Base-by-base conservation (phyloP, 2,329 filamentous ascomycete species). In the Fusarium pseudograminearum region DNA sequence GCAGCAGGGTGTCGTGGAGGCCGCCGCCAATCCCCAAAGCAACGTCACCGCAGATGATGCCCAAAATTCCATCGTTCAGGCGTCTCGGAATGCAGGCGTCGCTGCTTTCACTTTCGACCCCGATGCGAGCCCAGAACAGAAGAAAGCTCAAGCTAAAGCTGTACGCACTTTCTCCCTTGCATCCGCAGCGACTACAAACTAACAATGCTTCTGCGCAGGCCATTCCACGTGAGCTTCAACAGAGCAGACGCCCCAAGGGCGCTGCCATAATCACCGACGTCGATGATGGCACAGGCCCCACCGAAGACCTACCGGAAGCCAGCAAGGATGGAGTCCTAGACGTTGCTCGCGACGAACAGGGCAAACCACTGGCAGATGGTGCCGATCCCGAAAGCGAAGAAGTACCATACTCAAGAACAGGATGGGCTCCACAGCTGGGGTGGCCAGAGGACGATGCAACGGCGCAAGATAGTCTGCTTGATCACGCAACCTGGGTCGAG, bases 401-500 rank as follows among this genome's bases (percentile, higher is more conserved):
- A 62, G 69, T 74, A 14, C 78, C 79, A 3, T 83, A 76, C 71
- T 78, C 80, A 36, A 79, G 81, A 22, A 93, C 94, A 8, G 96
- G 96, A 52, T 98, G 96, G 96, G 90, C 92, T 16, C 96, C 96
- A 41, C 89, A 89, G 68, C 94, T 98, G 77, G 93, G 93, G 72
- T 89, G 89, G 83, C 88, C 88, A 3, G 78, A 76, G n/a, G 85
- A 90, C 42, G 83, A 85, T 41, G 79, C 83, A 42, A 81, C 82
- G n/a, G 84, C 87, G 31, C 85, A 84, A 15, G 90, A 91, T 61
- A 93, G 89, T 64, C 78, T 97, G 75, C 85, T 96, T 40, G 94
- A 99, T 76, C 94, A 98, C 78, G 89, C 94, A 75, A 97, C 94
- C 2, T 93, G 91, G 83, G 80, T 98, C 26, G 97, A 99, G 78